Evolutionary conservation across 23 red algal genomes (phyloP), one percentile per base, ranked within the genome.

Genomic region (Cyanidiococcus yangmingshanensis): DNA sequence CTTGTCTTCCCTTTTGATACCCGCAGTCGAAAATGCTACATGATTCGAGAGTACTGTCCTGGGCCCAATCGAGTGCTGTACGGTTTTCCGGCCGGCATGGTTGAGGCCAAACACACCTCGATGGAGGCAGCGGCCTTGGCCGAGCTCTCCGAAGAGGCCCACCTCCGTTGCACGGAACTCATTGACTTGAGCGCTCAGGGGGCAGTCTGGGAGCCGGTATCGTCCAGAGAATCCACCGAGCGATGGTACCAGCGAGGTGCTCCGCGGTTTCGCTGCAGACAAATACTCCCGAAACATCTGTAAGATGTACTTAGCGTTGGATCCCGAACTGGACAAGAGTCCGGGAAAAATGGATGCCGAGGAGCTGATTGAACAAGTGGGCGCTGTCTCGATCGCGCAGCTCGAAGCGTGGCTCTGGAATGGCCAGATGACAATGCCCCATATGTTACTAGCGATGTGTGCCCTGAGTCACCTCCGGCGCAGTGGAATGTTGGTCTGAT

Each of bases 131-230:
- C 90, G 17, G 90, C 90, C 37, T 38, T 74, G 27, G 68, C 79
- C 24, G 90, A 95, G 76, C 37, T 95, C 30, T 80, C 57, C 18
- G 90, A 95, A 74, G 90, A 95, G 77, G 90, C 90, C 31, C 82
- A 75, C 41, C 80, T 95, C 33, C 83, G 30, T 37, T 75, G 81
- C 32, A 80, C 74, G 63, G 16, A 35, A 25, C 32, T 25, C n/a
- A 71, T 71, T 29, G 63, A 71, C 7, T 29, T 71, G n/a, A 71
- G 16, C 7, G 63, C 63, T 35, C n/a, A 25, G 63, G 21, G 12
- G 3, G n/a, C n/a, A 25, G 32, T 35, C 27, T 71, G 63, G 63
- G 32, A 71, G n/a, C 45, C 12, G 45, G 7, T 15, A 57, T 15
- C 15, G n/a, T 15, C 16, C 15, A 15, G 16, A n/a, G 16, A 16